Evolutionary conservation across 2,329 filamentous ascomycete species (phyloP).

Genomic region (Pleomassaria siparia): DNA sequence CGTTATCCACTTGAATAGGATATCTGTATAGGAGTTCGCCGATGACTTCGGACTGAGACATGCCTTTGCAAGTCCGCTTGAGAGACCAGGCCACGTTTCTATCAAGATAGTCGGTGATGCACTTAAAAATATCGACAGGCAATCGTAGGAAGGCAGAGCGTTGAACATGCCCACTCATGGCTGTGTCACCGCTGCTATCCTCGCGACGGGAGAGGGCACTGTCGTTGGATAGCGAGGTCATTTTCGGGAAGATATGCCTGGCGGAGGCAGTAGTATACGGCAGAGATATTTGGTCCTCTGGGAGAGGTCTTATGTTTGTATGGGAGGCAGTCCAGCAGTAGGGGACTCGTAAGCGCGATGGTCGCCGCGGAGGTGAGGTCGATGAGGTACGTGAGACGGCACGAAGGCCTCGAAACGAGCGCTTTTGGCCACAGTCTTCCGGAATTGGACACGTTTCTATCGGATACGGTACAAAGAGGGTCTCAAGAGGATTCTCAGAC

Average conservation of each 20-base stretch:
- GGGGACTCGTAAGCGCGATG: neutral
- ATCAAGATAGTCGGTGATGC: slow-evolving; percentile 38
- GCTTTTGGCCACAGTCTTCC: too few species aligned
- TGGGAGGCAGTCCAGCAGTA: neutral
- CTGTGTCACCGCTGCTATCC: neutral
- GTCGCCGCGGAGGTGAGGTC: neutral
- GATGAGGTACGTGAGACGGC: too few species aligned
- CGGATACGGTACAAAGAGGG: neutral
- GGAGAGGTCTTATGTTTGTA: too few species aligned
- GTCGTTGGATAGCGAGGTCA: too few species aligned
- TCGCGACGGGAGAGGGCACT: slow-evolving; percentile 24
- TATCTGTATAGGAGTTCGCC: slow-evolving; percentile 36
- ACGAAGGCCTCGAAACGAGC: too few species aligned
- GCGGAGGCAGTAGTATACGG: too few species aligned
- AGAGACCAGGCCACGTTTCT: slow-evolving; percentile 36
- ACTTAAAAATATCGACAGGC: slow-evolving; percentile 41
- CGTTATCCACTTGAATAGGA: slow-evolving; percentile 33
- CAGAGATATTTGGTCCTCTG: too few species aligned
- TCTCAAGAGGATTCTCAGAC: too few species aligned
- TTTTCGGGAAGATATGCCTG: too few species aligned
- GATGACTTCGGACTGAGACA: slow-evolving; percentile 32
- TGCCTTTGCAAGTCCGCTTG: slow-evolving; percentile 35
- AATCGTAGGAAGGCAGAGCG: slow-evolving; percentile 30
- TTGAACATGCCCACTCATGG: slow-evolving; percentile 16
- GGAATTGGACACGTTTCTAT: too few species aligned